phyloP scores from a whole-genome alignment of 140 eudicot species.

The Cichorium intybus region DNA sequence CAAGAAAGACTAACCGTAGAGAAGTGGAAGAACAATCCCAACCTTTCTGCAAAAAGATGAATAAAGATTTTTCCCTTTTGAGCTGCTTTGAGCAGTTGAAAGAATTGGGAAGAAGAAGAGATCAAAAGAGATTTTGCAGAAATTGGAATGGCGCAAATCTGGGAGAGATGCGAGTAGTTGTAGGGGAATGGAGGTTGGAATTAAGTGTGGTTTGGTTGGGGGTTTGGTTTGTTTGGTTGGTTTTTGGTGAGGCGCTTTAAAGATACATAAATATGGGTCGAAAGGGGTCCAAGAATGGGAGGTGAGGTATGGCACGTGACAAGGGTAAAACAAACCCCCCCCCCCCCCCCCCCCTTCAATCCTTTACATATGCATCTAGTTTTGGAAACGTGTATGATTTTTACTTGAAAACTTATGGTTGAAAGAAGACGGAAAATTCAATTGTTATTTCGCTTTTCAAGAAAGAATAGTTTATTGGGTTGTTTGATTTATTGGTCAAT shows the following conservation, averaged over 20 bases:
- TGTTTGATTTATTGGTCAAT: neutral
- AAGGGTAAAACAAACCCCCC: neutral
- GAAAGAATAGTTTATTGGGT: neutral
- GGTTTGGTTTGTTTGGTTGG: slow-evolving; percentile 38
- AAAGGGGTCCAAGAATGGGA: slow-evolving; percentile 7
- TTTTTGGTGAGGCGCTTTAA: slow-evolving; percentile 27
- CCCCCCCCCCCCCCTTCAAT: neutral
- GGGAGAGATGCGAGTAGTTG: slow-evolving; percentile 20
- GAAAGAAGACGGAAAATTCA: neutral
- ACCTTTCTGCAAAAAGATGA: neutral
- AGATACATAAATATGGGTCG: slow-evolving; percentile 8
- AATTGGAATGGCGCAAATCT: slow-evolving; percentile 14
- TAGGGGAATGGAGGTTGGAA: slow-evolving; percentile 13
- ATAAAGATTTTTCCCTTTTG: neutral
- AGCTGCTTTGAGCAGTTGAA: neutral
- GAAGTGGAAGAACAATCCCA: slow-evolving; percentile 6
- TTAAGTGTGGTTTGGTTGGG: slow-evolving; percentile 41
- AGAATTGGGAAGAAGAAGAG: slow-evolving; percentile 8
- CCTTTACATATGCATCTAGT: neutral
- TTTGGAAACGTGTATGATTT: neutral
- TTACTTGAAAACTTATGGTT: neutral
- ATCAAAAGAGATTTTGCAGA: neutral
- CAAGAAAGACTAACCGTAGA: slow-evolving; percentile 19
- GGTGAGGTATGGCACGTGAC: slow-evolving; percentile 21
- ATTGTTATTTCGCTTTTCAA: neutral